Base-by-base conservation (phyloP, 148 eudicot species). In the Polygonum maritimum region DNA sequence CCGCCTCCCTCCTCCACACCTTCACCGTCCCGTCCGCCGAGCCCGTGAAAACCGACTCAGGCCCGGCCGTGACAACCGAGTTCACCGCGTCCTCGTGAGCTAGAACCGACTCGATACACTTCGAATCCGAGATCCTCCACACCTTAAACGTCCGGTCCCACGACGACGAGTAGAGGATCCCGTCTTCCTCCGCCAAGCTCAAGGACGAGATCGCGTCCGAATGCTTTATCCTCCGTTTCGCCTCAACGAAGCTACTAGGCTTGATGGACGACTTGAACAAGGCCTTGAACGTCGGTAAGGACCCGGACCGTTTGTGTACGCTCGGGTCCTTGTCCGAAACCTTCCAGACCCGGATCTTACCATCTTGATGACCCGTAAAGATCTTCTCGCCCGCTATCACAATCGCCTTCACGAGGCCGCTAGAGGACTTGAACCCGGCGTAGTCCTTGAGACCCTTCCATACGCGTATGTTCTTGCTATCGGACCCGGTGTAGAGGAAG, bases 1-100 rank as follows among this genome's bases (percentile, higher is more conserved):
- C 60, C 33, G 63, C 5, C 57, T 60, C 78, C 78, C 79, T 47
- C 8, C 74, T 12, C 79, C 79, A 69, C 18, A 77, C 79, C 74
- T 69, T 69, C 9, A 77, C 65, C 15, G 62, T 69, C 48, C 79
- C 79, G 51, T 77, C 79, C 2, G 79, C 79, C 0, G 79, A 77
- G 9, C 74, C 79, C 5, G 79, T 69, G 74, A 48, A 77, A 7
- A 77, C 79, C 45, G 36, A 47, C 9, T 12, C 79, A 9, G 33
- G 7, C 18, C n/a, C 11, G 1, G 35, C 48, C 15, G 71, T 14
- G 19, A 49, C 74, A 1, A 77, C 79, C 13, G 79, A 18, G 36
- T 77, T 77, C 44, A 77, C 79, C 14, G 79, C 74, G 33, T 77
- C 79, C 8, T 77, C 79, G 21, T 77, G 79, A 26, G 79, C 79